These are phyloP conservation scores for Ulota crispa DNA, from an alignment of 225 moss, liverwort and hornwort species.

Conservation along the genomic window DNA sequence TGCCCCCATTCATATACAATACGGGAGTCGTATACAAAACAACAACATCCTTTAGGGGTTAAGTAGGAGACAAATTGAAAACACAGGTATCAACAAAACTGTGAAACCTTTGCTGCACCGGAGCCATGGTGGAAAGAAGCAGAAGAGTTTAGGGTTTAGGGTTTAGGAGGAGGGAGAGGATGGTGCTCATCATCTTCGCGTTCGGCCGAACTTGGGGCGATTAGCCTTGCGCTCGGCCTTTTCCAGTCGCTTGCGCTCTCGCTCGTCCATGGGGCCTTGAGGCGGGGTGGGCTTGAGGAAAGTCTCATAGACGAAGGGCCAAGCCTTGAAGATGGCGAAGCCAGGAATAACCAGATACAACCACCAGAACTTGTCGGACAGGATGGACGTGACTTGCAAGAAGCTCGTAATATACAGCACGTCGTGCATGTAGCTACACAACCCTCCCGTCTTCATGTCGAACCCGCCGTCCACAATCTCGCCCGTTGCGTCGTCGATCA, in stretches of 20 bases:
- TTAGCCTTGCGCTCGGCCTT: constrained; percentile 86
- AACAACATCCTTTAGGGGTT: too few species aligned
- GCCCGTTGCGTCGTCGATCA: constrained; percentile 54
- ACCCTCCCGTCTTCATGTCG: constrained; percentile 79
- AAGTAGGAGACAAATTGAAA: background rate
- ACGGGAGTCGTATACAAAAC: too few species aligned
- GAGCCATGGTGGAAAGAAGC: background rate
- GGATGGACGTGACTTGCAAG: constrained; percentile 68
- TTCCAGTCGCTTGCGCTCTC: constrained; percentile 69
- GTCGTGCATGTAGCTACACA: constrained; percentile 89
- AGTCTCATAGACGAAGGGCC: constrained; percentile 64
- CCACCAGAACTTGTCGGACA: constrained; percentile 91
- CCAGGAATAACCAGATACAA: constrained; percentile 70
- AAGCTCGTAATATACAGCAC: constrained; percentile 83
- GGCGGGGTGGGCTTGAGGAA: constrained; percentile 60
- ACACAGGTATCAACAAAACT: background rate
- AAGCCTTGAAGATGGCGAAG: constrained; percentile 80
- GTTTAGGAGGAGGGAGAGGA: background rate
- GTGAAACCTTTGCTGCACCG: constrained; percentile 1
- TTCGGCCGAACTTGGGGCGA: constrained; percentile 80
- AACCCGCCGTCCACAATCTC: constrained; percentile 89
- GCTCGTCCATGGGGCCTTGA: constrained; percentile 68
- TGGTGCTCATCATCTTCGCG: constrained; percentile 46
- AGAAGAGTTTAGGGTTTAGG: too few species aligned
- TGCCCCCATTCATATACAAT: too few species aligned